These are phyloP conservation scores for Backusella morwellensis DNA, from an alignment of 192 early-diverging fungal species.

Conservation along the genomic window DNA sequence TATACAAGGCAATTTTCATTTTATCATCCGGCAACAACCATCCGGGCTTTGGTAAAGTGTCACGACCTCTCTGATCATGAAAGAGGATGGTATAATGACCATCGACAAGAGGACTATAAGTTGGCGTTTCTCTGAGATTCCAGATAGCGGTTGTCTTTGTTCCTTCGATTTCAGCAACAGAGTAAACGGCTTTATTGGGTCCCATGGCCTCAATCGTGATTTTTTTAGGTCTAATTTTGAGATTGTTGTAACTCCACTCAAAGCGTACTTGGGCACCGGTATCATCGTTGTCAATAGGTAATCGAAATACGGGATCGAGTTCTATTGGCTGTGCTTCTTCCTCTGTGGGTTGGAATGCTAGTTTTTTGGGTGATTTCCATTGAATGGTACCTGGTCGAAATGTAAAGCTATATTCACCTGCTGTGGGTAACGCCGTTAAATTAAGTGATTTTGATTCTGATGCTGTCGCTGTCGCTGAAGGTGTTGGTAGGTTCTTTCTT, in stretches of 20 bases:
- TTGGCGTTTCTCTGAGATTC: not conserved
- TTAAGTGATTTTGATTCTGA: not conserved
- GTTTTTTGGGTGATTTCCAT: slow-evolving; percentile 8
- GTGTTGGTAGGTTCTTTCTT: not conserved
- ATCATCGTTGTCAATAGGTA: slow-evolving; percentile 1
- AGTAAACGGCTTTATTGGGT: not conserved
- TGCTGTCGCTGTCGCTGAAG: not conserved
- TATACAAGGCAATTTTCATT: not conserved
- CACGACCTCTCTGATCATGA: slow-evolving; percentile 3
- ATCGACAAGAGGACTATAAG: slow-evolving; percentile 3
- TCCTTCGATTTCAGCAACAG: not conserved
- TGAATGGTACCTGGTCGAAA: slow-evolving; percentile 3
- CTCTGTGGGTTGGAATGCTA: not conserved
- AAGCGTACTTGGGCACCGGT: not conserved
- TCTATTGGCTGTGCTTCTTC: not conserved
- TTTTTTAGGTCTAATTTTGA: slow-evolving; percentile 2
- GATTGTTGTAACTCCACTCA: not conserved
- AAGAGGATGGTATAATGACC: not conserved
- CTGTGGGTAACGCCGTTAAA: not conserved
- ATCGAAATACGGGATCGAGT: not conserved
- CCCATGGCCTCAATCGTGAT: not conserved
- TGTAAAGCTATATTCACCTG: not conserved
- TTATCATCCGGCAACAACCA: not conserved
- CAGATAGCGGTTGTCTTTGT: not conserved
- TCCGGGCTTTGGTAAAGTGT: not conserved